Evolutionary conservation across 139 green algal species (phyloP).

Genomic region (Chlorella vulgaris): DNA sequence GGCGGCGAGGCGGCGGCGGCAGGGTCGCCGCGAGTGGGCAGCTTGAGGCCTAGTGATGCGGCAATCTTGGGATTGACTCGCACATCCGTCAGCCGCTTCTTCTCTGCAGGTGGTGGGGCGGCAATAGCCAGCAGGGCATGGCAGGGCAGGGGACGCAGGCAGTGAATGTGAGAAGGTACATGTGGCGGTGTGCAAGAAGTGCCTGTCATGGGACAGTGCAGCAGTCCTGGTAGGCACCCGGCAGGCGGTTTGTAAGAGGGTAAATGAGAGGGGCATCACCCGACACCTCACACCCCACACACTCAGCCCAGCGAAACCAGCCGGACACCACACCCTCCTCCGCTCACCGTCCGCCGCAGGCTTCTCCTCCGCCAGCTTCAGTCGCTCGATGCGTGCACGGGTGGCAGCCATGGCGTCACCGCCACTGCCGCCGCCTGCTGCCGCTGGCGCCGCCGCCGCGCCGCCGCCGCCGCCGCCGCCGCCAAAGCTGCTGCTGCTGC

Average conservation of each 20-base stretch:
- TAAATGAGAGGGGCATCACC: too few species aligned
- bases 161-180: too few species aligned
- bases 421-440: constrained; percentile 1
- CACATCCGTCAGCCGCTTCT: constrained; percentile 80
- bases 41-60: constrained; percentile 62
- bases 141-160: too few species aligned
- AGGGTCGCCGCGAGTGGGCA: constrained; percentile 6
- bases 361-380: constrained; percentile 53
- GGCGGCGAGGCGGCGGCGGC: too few species aligned
- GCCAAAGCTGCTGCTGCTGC: too few species aligned
- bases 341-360: constrained; percentile 18
- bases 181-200: too few species aligned
- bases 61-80: constrained; percentile 79
- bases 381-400: constrained; percentile 67
- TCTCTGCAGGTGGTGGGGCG: neutral
- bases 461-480: neutral
- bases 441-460: neutral
- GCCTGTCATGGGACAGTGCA: too few species aligned
- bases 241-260: too few species aligned
- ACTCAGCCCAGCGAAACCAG: neutral
- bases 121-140: too few species aligned
- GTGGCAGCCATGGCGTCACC: constrained; percentile 72
- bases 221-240: too few species aligned
- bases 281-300: neutral
- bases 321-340: neutral